A percentile compares a stretch with the other conserved stretches of the same genome.
These are phyloP conservation scores for Nothopassalora personata DNA, from an alignment of 2,329 filamentous ascomycete species.

Conservation along the genomic window DNA sequence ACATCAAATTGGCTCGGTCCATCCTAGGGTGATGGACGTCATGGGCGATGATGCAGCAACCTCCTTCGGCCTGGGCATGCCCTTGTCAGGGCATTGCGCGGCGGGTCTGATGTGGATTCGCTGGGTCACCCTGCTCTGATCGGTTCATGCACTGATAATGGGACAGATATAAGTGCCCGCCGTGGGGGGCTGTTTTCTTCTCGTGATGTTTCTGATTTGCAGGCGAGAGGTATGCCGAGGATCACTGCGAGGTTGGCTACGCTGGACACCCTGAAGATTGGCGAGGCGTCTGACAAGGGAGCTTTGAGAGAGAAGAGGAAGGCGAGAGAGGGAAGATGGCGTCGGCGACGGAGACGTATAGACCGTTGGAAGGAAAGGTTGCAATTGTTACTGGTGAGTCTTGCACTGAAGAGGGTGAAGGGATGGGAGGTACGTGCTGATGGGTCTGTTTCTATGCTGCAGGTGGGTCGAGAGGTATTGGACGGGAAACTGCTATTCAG, in stretches of 20 bases:
- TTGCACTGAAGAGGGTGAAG: background rate
- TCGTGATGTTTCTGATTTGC: background rate
- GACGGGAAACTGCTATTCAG: constrained; percentile 44
- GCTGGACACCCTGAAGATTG: background rate
- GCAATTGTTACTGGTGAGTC: constrained; percentile 1
- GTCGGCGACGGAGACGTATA: background rate
- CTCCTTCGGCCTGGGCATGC: no score
- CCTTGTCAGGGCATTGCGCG: no score
- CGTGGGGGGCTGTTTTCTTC: no score
- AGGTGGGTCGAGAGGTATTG: constrained; percentile 48
- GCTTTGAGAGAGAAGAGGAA: no score
- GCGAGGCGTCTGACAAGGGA: background rate
- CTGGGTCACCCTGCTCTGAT: no score
- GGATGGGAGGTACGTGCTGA: constrained; percentile 18
- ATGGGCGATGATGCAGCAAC: no score
- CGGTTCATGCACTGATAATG: no score
- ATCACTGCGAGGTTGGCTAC: background rate
- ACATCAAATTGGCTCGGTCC: no score
- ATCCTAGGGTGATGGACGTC: no score
- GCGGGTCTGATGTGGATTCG: no score
- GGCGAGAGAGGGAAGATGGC: background rate
- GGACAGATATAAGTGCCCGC: no score
- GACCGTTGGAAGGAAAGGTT: constrained; percentile 2
- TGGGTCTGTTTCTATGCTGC: constrained; percentile 34
- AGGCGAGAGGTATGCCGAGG: background rate